These are phyloP conservation scores for Cytidiella melzeri DNA, from an alignment of 768 basidiomycete genomes.

Conservation along the genomic window DNA sequence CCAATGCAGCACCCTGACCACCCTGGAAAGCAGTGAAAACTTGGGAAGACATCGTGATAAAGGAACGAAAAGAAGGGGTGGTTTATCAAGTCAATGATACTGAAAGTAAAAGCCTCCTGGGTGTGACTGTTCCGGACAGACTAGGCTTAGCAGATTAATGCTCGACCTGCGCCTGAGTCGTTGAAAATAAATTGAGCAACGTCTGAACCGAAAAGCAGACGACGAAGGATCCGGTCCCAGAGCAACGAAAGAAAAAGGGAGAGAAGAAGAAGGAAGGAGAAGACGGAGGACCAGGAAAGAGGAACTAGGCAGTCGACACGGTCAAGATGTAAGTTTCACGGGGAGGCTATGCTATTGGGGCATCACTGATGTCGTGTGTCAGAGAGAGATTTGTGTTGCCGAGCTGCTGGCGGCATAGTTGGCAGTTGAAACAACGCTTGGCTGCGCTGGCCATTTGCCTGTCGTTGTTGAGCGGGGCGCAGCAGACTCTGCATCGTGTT, in stretches of 20 bases:
- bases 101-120: constrained; percentile 9
- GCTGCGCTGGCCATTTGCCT: too few species aligned
- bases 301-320: constrained; percentile 1
- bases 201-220: constrained; percentile 24
- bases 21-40: constrained; percentile 10
- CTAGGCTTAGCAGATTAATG: constrained; percentile 21
- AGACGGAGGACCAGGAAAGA: constrained; percentile 4
- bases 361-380: neutral
- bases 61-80: constrained; percentile 19
- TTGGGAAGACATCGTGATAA: constrained; percentile 29
- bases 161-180: constrained; percentile 39
- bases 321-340: neutral
- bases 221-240: constrained; percentile 20
- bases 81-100: constrained; percentile 17
- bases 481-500: too few species aligned
- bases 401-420: too few species aligned
- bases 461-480: too few species aligned
- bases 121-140: constrained; percentile 17
- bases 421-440: too few species aligned
- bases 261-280: constrained; percentile 15
- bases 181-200: constrained; percentile 20
- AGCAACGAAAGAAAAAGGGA: constrained; percentile 13
- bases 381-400: neutral
- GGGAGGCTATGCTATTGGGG: neutral
- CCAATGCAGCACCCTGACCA: constrained; percentile 17